Conservation (phyloP, 2,329 filamentous ascomycete species). For the Trichoderma harzianum region DNA sequence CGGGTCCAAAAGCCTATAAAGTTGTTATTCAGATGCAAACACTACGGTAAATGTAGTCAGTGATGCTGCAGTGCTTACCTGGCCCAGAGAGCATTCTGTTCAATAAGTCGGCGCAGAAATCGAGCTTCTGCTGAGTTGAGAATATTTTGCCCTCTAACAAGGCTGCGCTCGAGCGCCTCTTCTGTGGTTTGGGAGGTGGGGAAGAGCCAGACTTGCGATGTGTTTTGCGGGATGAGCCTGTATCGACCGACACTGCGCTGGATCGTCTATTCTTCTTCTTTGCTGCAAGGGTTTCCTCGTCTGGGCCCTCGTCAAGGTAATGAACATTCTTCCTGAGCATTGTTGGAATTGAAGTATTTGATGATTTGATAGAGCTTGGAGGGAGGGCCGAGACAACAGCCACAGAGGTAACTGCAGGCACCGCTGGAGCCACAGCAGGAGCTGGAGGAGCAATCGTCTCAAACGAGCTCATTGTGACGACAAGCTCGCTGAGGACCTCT, state of each 20-base stretch:
- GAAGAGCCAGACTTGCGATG: conserved; percentile 28
- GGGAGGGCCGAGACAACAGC: not conserved
- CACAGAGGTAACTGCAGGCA: not conserved
- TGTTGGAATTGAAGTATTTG: not conserved
- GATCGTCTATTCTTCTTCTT: conserved; percentile 46
- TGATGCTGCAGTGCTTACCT: conserved; percentile 37
- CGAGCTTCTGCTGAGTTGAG: conserved; percentile 46
- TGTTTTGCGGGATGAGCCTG: not conserved
- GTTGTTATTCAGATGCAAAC: not conserved
- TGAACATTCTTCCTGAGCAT: conserved; percentile 45
- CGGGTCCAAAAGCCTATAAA: conserved; percentile 60
- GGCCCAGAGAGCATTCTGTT: conserved; percentile 60
- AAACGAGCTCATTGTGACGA: conserved; percentile 58
- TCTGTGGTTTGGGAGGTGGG: conserved; percentile 35
- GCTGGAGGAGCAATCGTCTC: conserved; percentile 27
- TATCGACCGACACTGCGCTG: conserved; percentile 19
- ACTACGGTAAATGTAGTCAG: not conserved
- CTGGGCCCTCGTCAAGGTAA: conserved; percentile 44
- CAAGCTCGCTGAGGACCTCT: conserved; percentile 60
- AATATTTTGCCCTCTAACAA: conserved; percentile 33
- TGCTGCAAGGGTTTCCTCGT: conserved; percentile 35
- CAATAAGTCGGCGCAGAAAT: conserved; percentile 57
- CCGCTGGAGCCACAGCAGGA: not conserved
- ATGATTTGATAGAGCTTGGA: not conserved
- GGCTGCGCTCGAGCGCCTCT: conserved; percentile 34